Conservation (phyloP, 139 green algal species). For the Micromonas commoda region DNA sequence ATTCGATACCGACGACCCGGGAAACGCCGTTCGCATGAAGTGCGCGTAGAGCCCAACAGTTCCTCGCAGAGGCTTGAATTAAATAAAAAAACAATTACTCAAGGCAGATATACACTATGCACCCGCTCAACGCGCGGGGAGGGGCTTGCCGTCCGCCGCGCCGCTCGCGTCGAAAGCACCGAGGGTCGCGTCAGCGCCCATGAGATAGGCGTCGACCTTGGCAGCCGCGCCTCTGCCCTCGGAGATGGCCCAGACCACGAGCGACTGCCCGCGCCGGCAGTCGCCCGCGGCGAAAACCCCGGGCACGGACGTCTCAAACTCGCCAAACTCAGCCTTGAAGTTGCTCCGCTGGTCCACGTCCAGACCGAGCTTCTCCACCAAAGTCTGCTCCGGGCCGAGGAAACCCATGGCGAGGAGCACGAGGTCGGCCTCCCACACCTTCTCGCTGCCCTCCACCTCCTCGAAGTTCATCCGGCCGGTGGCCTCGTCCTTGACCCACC, state of each 20-base stretch:
- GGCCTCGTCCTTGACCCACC: slow-evolving; percentile 35
- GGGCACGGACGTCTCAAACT: slow-evolving; percentile 78
- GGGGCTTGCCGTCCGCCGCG: too few relatives aligned
- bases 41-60: background rate
- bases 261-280: slow-evolving; percentile 79
- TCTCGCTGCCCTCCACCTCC: slow-evolving; percentile 61
- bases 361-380: slow-evolving; percentile 59
- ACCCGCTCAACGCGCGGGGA: too few relatives aligned
- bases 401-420: slow-evolving; percentile 95
- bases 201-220: slow-evolving; percentile 61
- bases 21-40: background rate
- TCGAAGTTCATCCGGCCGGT: slow-evolving; percentile 49
- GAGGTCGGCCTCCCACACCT: slow-evolving; percentile 80
- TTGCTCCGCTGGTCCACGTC: slow-evolving; percentile 76
- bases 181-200: background rate
- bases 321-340: slow-evolving; percentile 86
- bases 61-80: too few relatives aligned
- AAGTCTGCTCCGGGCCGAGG: slow-evolving; percentile 79
- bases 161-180: background rate
- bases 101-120: too few relatives aligned
- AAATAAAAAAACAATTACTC: too few relatives aligned
- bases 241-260: slow-evolving; percentile 82
- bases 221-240: slow-evolving; percentile 78
- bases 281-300: slow-evolving; percentile 93
- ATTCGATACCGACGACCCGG: background rate